Percentiles rank a stretch among this genome's conserved stretches.
These are phyloP conservation scores for Fomes fomentarius DNA, from an alignment of 1,284 basidiomycete genomes.

Conservation along the genomic window DNA sequence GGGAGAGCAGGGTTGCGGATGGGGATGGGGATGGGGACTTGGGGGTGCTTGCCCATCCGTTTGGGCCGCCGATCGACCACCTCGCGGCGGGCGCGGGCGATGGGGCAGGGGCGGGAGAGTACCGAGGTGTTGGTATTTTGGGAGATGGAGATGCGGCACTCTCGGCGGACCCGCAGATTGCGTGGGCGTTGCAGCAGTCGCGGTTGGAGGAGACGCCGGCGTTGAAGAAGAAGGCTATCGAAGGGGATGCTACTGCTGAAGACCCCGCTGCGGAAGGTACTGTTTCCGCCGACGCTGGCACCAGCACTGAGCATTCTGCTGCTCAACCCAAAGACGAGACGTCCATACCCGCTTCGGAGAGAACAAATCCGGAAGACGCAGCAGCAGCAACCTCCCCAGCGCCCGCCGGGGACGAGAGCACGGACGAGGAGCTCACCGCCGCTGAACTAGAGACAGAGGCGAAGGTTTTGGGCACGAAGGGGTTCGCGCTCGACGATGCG, in stretches of 20 bases:
- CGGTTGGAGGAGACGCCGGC: slow-evolving; percentile 15
- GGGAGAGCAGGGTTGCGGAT: not conserved
- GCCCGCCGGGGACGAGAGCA: slow-evolving; percentile 6
- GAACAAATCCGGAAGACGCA: too few relatives aligned
- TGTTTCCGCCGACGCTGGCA: too few relatives aligned
- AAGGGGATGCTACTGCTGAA: not conserved
- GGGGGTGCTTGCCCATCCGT: slow-evolving; percentile 18
- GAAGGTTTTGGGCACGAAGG: slow-evolving; percentile 67
- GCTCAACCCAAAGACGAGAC: too few relatives aligned
- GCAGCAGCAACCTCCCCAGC: too few relatives aligned
- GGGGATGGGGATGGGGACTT: slow-evolving; percentile 2
- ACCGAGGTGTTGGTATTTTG: too few relatives aligned
- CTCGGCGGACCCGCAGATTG: slow-evolving; percentile 39
- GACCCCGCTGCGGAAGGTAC: not conserved
- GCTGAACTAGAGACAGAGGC: slow-evolving; percentile 25
- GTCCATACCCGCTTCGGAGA: not conserved
- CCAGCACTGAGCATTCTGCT: not conserved
- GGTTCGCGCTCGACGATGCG: slow-evolving; percentile 59
- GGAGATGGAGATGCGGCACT: slow-evolving; percentile 1
- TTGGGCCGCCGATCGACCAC: slow-evolving; percentile 16
- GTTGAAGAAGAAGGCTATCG: slow-evolving; percentile 6
- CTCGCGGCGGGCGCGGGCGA: not conserved
- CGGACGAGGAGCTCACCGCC: slow-evolving; percentile 19
- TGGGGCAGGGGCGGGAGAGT: not conserved
- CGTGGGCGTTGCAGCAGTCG: slow-evolving; percentile 43